Base-by-base conservation (phyloP, 306 rosid species). In the Echinosophora koreensis region DNA sequence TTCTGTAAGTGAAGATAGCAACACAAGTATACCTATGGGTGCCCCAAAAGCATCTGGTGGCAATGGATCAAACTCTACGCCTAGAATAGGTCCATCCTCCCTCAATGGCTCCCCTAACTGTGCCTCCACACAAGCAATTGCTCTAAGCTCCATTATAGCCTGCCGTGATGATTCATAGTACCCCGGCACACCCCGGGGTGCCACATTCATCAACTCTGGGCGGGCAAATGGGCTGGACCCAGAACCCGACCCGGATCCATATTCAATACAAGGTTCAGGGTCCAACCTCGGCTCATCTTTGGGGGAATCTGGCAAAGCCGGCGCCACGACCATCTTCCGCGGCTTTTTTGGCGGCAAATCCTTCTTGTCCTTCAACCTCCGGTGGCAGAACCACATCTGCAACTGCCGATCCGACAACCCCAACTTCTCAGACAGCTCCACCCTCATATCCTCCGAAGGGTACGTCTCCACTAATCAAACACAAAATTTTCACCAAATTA, bases 301-400 rank as follows among this genome's bases (percentile, higher is more conserved):
- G 17, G 96, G 94, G 51, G 99, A 91, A 77, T 88, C 94, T 5
- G 87, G 89, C 66, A 86, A 47, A 73, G 75, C 41, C 32, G 66
- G 74, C 1, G 49, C 68, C 10, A 73, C 69, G 32, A 57, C 80
- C 47, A 69, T 51, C 78, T 91, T 91, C 32, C 75, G 50, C 30
- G 58, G 79, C 80, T 87, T 92, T 76, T 90, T 92, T 0, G 79
- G 44, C 2, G 91, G 88, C 65, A 80, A 84, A 0, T 91, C 99
- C 86, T 91, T 96, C 85, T 96, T 96, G 78, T 92, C 97, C 88
- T 92, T 96, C 86, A 96, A 72, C 91, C 99, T 87, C 75, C 99
- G 82, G 80, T 96, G 99, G 77, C 99, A 96, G 82, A 96, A 96
- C 99, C 98, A 96, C 99, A 96, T 92, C 99, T 96, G 99, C 83